Evolutionary conservation across 2,329 filamentous ascomycete species (phyloP), one percentile per base, ranked within the genome.

Genomic region (Chalaropsis thielavioides): DNA sequence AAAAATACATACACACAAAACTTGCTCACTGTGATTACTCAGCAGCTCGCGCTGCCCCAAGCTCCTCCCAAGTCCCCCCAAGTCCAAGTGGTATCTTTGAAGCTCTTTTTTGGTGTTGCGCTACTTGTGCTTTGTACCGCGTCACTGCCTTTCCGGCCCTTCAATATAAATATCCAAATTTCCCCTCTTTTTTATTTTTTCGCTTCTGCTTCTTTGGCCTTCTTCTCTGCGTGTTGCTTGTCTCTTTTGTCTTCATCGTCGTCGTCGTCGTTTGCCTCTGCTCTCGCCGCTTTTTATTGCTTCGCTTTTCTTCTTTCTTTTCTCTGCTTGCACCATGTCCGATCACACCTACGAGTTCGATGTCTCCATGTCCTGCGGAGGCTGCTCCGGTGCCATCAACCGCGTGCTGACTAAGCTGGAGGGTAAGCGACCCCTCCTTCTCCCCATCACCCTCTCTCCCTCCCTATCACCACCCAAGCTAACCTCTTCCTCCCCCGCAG

Each of bases 311-410:
- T n/a, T 35, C 5, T 22, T 41, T 19, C 59, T 61, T 61, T 41
- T 24, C 6, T 61, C 61, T 64, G 69, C 63, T 11, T 3, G 8
- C 51, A 46, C 49, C 31, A 91, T 92, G 88, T 78, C 85, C 67
- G 84, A 87, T 70, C 90, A 96, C 80, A 89, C 85, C 70, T 97
- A 97, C 87, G 90, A 94, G 76, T 97, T 97, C 81, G 86, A 92
- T 77, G 84, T 97, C 75, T 81, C 80, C 76, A 99, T 99, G 94
- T 88, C 81, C 81, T 99, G 94, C 79, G 85, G 89, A 74, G 94
- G 94, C 75, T 99, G 94, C 86, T 96, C 92, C 58, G 91, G 92
- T 72, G 94, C 94, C 70, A 82, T 99, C 56, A 89, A 95, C 77
- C 84, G 91, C 63, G 91, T 96, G 58, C 84, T 99, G 69, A 92